Evolutionary conservation across 1,139 yeast species (phyloP).

Genomic region (Zygoascus sp.): DNA sequence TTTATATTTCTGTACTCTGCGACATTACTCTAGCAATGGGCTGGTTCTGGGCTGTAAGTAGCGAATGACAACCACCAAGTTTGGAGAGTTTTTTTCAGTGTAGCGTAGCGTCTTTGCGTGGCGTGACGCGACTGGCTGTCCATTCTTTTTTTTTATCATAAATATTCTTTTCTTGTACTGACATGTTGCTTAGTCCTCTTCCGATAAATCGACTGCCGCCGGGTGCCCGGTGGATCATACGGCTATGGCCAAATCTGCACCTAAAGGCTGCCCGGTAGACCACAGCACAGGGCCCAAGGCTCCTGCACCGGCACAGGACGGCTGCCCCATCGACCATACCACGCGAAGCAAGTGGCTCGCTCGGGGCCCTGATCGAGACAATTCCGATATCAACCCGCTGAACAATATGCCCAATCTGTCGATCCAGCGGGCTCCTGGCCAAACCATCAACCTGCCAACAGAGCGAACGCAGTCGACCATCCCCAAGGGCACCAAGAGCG

Average conservation of each 20-base stretch:
- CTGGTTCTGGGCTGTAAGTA: conserved; percentile 26
- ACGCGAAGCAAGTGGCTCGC: conserved; percentile 11
- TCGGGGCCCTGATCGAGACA: conserved; percentile 11
- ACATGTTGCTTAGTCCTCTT: background rate
- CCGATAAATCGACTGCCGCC: background rate
- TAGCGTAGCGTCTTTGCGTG: too few relatives aligned
- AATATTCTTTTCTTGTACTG: too few relatives aligned
- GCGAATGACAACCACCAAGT: too few relatives aligned
- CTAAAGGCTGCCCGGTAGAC: conserved; percentile 37
- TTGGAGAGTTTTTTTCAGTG: too few relatives aligned
- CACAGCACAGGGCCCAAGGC: conserved; percentile 22
- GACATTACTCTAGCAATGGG: too few relatives aligned
- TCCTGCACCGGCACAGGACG: conserved; percentile 12
- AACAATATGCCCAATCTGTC: conserved; percentile 84
- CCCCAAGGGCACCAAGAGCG: conserved; percentile 70
- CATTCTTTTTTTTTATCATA: too few relatives aligned
- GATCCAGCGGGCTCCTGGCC: conserved; percentile 75
- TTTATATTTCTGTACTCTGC: background rate
- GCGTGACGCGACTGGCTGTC: too few relatives aligned
- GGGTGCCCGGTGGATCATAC: conserved; percentile 10
- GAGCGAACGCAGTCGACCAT: conserved; percentile 79
- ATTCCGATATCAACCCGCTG: conserved; percentile 51
- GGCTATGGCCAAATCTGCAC: conserved; percentile 15
- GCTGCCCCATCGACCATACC: conserved; percentile 21
- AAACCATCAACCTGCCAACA: conserved; percentile 69